Evolutionary conservation across 805 yeast genomes (phyloP), one percentile per base, ranked within the genome.

Genomic region (Teunomyces cretensis): DNA sequence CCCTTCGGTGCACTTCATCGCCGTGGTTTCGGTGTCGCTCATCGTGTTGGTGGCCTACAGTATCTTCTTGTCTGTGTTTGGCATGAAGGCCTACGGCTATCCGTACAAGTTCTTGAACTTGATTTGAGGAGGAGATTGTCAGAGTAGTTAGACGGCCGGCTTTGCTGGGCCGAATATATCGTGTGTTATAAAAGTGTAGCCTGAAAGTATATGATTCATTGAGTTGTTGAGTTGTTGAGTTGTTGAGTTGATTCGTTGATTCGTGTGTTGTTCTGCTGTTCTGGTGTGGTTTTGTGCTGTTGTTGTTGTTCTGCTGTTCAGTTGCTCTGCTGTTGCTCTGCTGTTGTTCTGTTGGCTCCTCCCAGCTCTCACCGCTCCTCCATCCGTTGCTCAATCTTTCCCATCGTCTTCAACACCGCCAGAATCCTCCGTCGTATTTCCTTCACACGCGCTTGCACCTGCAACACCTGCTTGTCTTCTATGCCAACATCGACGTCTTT

Each of bases 31-130:
- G 1, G 62, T 82, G 40, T 57, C 76, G 9, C 56, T 65, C 0
- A 56, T 74, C 15, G 60, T 87, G 13, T 78, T 83, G 53, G 60
- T 83, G 28, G 65, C 78, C 38, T 89, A 79, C 70, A 81, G 91
- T 56, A 74, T 78, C 39, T 69, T 88, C 53, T 70, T 90, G 47
- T 67, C 74, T 39, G 74, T 88, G 44, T 94, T 88, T 74, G 76
- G 75, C 38, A 57, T 78, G 58, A 94, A 94, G 72, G 81, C 81
- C 51, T 64, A 76, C 4, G 86, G 88, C 0, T 94, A 88, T 64
- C 98, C 98, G 33, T 86, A 74, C 70, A 72, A 68, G 52, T 70
- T 92, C 53, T 58, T 79, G 45, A 43, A 51, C 24, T 37, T 51
- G 15, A 43, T 45, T 33, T 47, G 36, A 24, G 6, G 7, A 9